Percentiles rank a stretch among this genome's conserved stretches.
Evolutionary conservation across 2,329 filamentous ascomycete species (phyloP).

Genomic region (Ustulina deusta): DNA sequence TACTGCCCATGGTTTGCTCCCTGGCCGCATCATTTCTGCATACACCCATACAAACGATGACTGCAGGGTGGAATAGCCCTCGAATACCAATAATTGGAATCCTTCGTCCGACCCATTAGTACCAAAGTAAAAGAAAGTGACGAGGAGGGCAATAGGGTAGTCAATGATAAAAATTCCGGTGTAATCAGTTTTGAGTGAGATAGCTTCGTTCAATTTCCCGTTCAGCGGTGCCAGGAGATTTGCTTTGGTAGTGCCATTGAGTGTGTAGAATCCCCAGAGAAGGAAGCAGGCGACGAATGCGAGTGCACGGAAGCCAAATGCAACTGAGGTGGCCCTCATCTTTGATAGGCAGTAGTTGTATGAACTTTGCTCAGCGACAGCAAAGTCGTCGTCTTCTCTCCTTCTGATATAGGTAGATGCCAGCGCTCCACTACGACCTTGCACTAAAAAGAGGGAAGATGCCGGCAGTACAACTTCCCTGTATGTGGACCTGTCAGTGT

Average conservation of each 20-base stretch:
- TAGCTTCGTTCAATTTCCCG: slow-evolving; percentile 40
- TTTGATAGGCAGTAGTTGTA: slow-evolving; percentile 12
- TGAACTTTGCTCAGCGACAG: slow-evolving; percentile 16
- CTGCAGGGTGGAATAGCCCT: slow-evolving; percentile 46
- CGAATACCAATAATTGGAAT: slow-evolving; percentile 45
- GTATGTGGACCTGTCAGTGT: slow-evolving; percentile 25
- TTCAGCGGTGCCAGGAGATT: slow-evolving; percentile 41
- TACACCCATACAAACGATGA: slow-evolving; percentile 48
- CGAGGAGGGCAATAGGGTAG: slow-evolving; percentile 43
- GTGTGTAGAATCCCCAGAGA: slow-evolving; percentile 43
- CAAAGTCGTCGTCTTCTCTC: slow-evolving; percentile 2
- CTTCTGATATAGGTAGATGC: slow-evolving; percentile 30
- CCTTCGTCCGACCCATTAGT: slow-evolving; percentile 44
- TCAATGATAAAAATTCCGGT: slow-evolving; percentile 46
- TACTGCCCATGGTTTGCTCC: slow-evolving; percentile 42
- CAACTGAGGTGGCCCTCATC: slow-evolving; percentile 34
- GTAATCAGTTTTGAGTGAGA: slow-evolving; percentile 43
- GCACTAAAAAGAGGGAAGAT: slow-evolving; percentile 25
- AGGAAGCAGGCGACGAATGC: slow-evolving; percentile 40
- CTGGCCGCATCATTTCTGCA: slow-evolving; percentile 42
- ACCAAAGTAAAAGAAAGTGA: slow-evolving; percentile 47
- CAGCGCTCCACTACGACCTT: slow-evolving; percentile 2
- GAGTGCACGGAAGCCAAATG: slow-evolving; percentile 34
- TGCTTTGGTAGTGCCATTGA: slow-evolving; percentile 44
- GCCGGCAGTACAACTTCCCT: slow-evolving; percentile 30